Evolutionary conservation across 2,329 filamentous ascomycete genomes (phyloP).

Genomic region (Claviceps citrina): DNA sequence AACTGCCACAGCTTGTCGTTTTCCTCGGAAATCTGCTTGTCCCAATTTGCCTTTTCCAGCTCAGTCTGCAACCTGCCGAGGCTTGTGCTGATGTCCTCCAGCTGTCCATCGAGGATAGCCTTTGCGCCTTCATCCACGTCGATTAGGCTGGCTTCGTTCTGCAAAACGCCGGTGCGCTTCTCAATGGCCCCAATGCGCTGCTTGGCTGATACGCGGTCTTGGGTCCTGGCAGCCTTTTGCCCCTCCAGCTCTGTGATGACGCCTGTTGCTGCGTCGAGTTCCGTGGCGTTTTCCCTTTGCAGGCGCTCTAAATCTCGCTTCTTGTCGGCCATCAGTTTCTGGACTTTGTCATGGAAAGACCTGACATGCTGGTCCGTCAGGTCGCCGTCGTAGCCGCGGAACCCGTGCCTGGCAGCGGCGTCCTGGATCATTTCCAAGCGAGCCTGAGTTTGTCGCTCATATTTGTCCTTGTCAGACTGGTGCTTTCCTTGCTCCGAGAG

Average conservation of each 20-base stretch:
- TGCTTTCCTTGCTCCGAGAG: slow-evolving; percentile 57
- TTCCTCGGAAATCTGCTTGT: slow-evolving; percentile 51
- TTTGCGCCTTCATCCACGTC: slow-evolving; percentile 74
- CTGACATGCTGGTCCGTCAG: slow-evolving; percentile 58
- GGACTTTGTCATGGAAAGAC: slow-evolving; percentile 63
- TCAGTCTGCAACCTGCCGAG: slow-evolving; percentile 48
- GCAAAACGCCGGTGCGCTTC: slow-evolving; percentile 48
- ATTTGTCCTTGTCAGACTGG: slow-evolving; percentile 73
- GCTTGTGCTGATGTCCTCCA: slow-evolving; percentile 50
- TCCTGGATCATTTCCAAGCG: slow-evolving; percentile 64
- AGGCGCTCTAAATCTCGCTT: slow-evolving; percentile 61
- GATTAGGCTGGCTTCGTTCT: slow-evolving; percentile 55
- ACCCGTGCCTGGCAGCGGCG: slow-evolving; percentile 58
- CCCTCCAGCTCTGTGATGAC: slow-evolving; percentile 60
- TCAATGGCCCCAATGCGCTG: slow-evolving; percentile 62
- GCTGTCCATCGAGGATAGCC: slow-evolving; percentile 58
- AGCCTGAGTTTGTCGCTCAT: slow-evolving; percentile 61
- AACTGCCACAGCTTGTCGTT: slow-evolving; percentile 51
- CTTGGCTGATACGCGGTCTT: slow-evolving; percentile 59
- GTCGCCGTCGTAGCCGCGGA: slow-evolving; percentile 72
- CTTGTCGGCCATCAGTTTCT: slow-evolving; percentile 62
- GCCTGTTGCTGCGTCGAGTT: slow-evolving; percentile 57
- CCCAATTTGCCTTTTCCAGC: slow-evolving; percentile 49
- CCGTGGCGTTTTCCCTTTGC: slow-evolving; percentile 57
- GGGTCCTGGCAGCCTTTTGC: slow-evolving; percentile 53